Base-by-base conservation (phyloP, 2,329 filamentous ascomycete species). In the Alternaria incomplexa region DNA sequence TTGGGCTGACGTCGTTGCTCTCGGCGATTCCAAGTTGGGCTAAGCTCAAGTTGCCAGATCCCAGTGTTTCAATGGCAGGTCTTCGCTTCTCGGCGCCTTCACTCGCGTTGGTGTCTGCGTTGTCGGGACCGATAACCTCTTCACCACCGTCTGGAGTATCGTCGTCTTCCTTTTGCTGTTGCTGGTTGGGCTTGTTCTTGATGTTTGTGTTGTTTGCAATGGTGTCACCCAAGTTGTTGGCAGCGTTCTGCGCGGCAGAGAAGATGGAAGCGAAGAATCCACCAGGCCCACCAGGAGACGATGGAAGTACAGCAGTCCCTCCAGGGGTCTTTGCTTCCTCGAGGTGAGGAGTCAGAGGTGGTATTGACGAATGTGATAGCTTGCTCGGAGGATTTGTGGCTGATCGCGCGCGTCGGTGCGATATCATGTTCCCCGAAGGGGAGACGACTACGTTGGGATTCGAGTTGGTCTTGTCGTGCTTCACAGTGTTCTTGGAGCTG, bases 251-350 rank as follows among this genome's bases (percentile, higher is more conserved):
- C 17, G 96, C 96, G 48, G 91, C 95, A 44, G 93, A 95, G 67
- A 99, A 89, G 76, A 99, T 92, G 25, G 92, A 94, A 5, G 93
- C 97, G 81, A 99, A 98, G 83, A 99, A 98, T 1, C 93, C 68
- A 13, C 69, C 71, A 43, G 80, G 80, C 1, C 93, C 68, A 7
- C 67, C 68, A 30, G 80, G 80, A 58, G 82, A 81, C 53, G 81
- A 80, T 30, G 80, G 82, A 43, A 78, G 76, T 28, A 81, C 80
- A n/a, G 83, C 77, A 50, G 86, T 84, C 58, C 87, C 85, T 28
- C 87, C 83, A 32, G 88, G 73, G 71, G 86, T 84, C 64, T 88
- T 89, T n/a, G 83, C 76, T 71, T 90, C 90, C 78, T 97, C 94
- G 40, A 88, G 84, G 0, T 90, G 91, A 8, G 93, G 92, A 4